phyloP scores from a whole-genome alignment of 768 basidiomycete species.

The Collybia mongolica region DNA sequence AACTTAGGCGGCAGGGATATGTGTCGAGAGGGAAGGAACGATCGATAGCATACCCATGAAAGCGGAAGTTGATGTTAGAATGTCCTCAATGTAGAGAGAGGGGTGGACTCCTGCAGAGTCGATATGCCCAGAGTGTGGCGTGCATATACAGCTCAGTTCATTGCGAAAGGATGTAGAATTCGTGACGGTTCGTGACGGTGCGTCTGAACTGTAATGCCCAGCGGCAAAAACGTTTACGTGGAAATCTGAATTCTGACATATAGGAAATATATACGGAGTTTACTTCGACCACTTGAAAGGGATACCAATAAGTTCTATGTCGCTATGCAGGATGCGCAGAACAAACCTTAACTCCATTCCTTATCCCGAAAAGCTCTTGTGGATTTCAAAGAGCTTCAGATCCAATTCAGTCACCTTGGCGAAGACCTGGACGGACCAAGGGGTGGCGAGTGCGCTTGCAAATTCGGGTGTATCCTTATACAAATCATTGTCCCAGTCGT shows the following conservation, averaged over 20 bases:
- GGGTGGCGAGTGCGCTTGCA: constrained; percentile 7
- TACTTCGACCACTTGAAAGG: too few relatives aligned
- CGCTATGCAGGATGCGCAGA: too few relatives aligned
- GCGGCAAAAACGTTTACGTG: too few relatives aligned
- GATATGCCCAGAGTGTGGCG: neutral
- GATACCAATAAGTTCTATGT: neutral
- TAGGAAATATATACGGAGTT: too few relatives aligned
- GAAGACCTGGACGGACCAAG: constrained; percentile 9
- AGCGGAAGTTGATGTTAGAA: constrained; percentile 35
- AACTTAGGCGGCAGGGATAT: constrained; percentile 57
- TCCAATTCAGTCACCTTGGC: constrained; percentile 3
- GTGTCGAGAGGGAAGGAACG: constrained; percentile 55
- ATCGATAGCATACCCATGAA: constrained; percentile 54
- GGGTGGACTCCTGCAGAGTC: neutral
- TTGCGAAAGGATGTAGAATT: too few relatives aligned
- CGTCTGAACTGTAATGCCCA: too few relatives aligned
- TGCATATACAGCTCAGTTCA: too few relatives aligned
- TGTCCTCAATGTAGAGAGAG: constrained; percentile 8
- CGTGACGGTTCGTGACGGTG: too few relatives aligned
- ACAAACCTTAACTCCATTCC: too few relatives aligned
- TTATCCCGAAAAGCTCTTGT: neutral
- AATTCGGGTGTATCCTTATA: constrained; percentile 13
- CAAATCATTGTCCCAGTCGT: constrained; percentile 9
- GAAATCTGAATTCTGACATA: too few relatives aligned
- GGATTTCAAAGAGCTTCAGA: constrained; percentile 8